These are phyloP conservation scores for Ceratocystis diversiconidia DNA, from an alignment of 2,329 filamentous ascomycete species.

Conservation along the genomic window DNA sequence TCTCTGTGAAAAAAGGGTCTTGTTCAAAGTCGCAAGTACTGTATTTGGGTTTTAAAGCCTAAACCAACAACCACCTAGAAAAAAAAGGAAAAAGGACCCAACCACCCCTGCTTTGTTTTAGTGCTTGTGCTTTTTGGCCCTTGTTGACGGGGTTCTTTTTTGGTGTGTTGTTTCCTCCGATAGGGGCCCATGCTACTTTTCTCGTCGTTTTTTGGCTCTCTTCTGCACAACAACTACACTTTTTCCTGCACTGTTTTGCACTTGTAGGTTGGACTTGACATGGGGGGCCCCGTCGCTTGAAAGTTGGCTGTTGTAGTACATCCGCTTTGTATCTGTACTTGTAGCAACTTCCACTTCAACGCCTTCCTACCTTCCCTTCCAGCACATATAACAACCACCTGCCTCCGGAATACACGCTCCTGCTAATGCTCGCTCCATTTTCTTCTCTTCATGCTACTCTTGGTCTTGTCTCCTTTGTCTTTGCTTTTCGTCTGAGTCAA, in stretches of 20 bases:
- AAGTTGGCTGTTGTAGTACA: background rate
- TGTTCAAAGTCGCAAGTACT: background rate
- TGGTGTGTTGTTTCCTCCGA: slow-evolving; percentile 3
- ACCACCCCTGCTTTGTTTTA: background rate
- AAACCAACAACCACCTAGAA: background rate
- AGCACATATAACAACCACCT: background rate
- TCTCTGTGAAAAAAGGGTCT: background rate
- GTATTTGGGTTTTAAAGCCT: background rate
- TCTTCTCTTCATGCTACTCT: background rate
- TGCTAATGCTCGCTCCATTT: too few relatives aligned
- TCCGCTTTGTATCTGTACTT: background rate
- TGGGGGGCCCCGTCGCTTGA: background rate
- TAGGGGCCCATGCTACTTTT: background rate
- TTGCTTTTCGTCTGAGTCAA: slow-evolving; percentile 2
- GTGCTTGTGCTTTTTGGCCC: slow-evolving; percentile 6
- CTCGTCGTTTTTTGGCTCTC: too few relatives aligned
- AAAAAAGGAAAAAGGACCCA: background rate
- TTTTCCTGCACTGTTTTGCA: background rate
- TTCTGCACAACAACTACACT: background rate
- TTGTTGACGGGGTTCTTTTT: slow-evolving; percentile 2
- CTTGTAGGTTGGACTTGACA: background rate
- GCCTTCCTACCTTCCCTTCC: background rate
- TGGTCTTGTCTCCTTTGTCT: background rate
- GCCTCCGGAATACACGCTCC: background rate
- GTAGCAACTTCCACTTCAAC: background rate